A percentile compares a stretch with the other conserved stretches of the same genome.
Evolutionary conservation across 148 eudicot genomes (phyloP).

Genomic region (Vaccinium darrowii): DNA sequence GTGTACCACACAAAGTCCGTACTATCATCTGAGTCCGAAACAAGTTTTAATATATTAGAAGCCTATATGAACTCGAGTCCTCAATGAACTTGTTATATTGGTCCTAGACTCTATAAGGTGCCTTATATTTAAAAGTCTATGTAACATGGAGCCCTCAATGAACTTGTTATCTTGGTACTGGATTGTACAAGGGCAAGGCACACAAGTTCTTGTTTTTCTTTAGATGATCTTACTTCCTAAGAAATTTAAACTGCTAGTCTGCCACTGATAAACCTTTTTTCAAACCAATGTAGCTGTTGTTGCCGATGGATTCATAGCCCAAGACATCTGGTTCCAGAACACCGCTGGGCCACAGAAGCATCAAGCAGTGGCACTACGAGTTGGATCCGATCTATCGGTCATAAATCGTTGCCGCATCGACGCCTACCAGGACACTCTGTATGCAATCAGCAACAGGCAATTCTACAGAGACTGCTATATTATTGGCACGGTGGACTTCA

Average conservation of each 20-base stretch:
- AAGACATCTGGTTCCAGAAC: conserved; percentile 42
- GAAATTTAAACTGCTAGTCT: not conserved
- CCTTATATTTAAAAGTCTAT: not conserved
- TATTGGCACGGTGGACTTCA: conserved; percentile 40
- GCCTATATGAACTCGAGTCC: not conserved
- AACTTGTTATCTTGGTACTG: not conserved
- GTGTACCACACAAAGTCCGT: not conserved
- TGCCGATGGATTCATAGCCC: conserved; percentile 41
- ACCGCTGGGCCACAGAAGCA: conserved; percentile 39
- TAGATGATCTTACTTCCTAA: not conserved
- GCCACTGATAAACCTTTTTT: not conserved
- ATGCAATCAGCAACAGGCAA: conserved; percentile 31
- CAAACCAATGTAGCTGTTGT: conserved; percentile 32
- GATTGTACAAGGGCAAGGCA: not conserved
- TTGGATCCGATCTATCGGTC: conserved; percentile 39
- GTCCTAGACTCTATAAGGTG: too few relatives aligned
- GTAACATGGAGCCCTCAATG: not conserved
- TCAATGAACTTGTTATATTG: not conserved
- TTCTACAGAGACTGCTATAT: conserved; percentile 41
- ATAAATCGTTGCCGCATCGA: conserved; percentile 40
- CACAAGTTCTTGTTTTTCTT: not conserved
- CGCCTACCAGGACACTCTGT: conserved; percentile 45
- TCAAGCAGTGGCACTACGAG: conserved; percentile 47
- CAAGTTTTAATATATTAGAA: not conserved
- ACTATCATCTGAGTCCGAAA: not conserved